A percentile compares a stretch with the other conserved stretches of the same genome.
Evolutionary conservation across 257 asterid species (phyloP).

Genomic region (Jacaranda copaia): DNA sequence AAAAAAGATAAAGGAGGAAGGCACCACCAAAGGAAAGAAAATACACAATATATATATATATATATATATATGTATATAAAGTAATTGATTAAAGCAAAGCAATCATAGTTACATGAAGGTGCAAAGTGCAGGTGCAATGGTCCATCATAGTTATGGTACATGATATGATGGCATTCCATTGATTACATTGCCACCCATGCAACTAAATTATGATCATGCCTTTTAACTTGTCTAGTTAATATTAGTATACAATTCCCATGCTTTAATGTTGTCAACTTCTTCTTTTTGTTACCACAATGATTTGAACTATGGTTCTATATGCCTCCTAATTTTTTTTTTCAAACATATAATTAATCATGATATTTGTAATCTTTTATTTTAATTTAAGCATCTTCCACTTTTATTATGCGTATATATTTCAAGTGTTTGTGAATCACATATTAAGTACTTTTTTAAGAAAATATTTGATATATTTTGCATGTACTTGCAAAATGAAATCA

Average conservation of each 20-base stretch:
- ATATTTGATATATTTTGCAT: too few species aligned
- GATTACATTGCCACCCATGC: conserved; percentile 37
- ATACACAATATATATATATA: not conserved
- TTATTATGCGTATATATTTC: too few species aligned
- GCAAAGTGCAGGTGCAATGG: not conserved
- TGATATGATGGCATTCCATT: conserved; percentile 4
- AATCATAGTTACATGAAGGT: conserved; percentile 4
- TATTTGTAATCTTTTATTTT: too few species aligned
- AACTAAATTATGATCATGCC: conserved; percentile 28
- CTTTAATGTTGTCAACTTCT: not conserved
- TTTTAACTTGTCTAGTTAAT: conserved; percentile 7
- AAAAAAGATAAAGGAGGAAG: not conserved
- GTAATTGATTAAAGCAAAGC: not conserved
- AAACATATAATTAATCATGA: too few species aligned
- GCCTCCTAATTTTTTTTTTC: not conserved
- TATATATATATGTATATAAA: not conserved
- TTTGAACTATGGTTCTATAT: not conserved
- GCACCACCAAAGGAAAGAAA: not conserved
- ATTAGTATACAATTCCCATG: not conserved
- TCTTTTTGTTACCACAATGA: not conserved
- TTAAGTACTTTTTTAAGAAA: too few species aligned
- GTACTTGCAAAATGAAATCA: too few species aligned
- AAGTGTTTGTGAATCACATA: too few species aligned
- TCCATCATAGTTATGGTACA: conserved; percentile 1
- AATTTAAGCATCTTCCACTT: too few species aligned